phyloP scores from a whole-genome alignment of 2,329 filamentous ascomycete species.

The Ploettnerulaceae sp. region DNA sequence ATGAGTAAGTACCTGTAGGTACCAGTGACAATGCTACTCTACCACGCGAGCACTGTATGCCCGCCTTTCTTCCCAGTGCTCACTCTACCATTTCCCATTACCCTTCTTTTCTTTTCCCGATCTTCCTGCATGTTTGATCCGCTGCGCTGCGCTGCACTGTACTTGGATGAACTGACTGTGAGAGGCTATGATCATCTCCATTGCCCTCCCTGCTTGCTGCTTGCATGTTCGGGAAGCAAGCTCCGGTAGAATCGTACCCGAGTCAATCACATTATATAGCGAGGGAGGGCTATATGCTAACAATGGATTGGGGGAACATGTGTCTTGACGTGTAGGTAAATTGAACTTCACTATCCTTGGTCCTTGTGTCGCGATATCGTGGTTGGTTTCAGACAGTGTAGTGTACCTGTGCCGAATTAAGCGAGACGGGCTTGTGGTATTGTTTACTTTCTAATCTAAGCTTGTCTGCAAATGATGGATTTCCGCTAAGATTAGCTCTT shows the following conservation, averaged over 20 bases:
- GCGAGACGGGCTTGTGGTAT: neutral
- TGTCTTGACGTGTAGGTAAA: constrained; percentile 1
- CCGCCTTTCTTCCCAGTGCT: neutral
- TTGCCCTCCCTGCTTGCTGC: too few species aligned
- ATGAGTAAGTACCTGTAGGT: neutral
- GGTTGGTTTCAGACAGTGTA: constrained; percentile 3
- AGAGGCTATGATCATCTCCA: too few species aligned
- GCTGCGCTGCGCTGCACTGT: too few species aligned
- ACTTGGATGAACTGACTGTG: too few species aligned
- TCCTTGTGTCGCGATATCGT: neutral
- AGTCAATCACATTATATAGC: too few species aligned
- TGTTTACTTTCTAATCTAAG: neutral
- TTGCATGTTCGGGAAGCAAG: too few species aligned
- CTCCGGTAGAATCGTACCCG: too few species aligned
- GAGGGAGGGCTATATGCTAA: neutral
- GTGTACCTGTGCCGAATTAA: constrained; percentile 3
- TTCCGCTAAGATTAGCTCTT: too few species aligned
- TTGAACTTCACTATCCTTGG: neutral
- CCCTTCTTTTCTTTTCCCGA: neutral
- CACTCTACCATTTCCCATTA: neutral
- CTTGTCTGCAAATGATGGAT: too few species aligned
- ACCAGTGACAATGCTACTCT: neutral
- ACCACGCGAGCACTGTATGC: neutral
- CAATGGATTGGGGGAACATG: neutral
- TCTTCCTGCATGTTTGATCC: too few species aligned